Base-by-base conservation (phyloP, 306 rosid genomes). In the Sicyos baderoa region DNA sequence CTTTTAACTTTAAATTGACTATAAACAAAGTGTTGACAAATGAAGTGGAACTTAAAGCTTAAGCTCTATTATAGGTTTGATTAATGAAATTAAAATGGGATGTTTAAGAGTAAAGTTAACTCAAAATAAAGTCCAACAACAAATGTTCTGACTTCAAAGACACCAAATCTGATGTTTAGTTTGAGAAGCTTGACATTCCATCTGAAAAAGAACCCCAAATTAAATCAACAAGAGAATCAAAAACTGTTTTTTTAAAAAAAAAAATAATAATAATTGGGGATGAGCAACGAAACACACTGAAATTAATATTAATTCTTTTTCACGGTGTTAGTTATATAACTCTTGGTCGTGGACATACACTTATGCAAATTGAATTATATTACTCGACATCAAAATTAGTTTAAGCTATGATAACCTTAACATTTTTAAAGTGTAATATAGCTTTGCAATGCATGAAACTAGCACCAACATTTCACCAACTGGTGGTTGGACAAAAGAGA, bases 401-500 rank as follows among this genome's bases (percentile, higher is more conserved):
- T 18, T 40, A 9, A 35, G 7, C 40, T 35, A 35, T 35, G 7
- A 35, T 18, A 19, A 7, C 62, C 13, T 56, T 56, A 21, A 22
- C 17, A 13, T 13, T 17, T n/a, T 54, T 1, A 12, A 25, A 57
- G 10, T 4, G 4, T 22, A 0, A 11, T 32, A 62, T 64, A 64
- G 18, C 70, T 19, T 42, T 64, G 35, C 6, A 44, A 40, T 9
- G 35, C 35, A 64, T 64, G 35, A 64, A 22, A 63, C 53, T 21
- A n/a, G 69, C 11, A 73, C 74, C 17, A 54, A 72, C 49, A 86
- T 86, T 85, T 82, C 29, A 93, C 93, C 90, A 84, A 87, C 96
- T 78, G 86, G 88, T 81, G 80, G 98, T 87, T 92, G 81, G 70
- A 74, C 78, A 60, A 68, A 76, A 17, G 7, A 8, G 52, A 56